phyloP scores from a whole-genome alignment of 208 protist species.

The Eutreptiella sp. region DNA sequence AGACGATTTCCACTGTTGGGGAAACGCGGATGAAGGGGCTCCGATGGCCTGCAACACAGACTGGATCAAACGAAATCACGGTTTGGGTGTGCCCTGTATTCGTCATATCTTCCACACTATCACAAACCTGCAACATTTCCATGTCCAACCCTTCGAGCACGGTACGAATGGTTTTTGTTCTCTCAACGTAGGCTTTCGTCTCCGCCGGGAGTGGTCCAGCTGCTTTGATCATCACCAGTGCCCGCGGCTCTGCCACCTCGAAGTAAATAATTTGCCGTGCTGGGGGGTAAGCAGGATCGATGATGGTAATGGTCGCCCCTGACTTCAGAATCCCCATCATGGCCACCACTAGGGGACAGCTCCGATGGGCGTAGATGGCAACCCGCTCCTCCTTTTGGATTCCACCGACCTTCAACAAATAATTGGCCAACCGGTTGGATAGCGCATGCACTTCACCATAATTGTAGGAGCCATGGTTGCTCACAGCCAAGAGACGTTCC shows the following conservation, averaged over 20 bases:
- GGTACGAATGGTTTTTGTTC: neutral
- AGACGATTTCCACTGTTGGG: too few species aligned
- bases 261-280: conserved; percentile 39
- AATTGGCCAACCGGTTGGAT: conserved; percentile 26
- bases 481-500: neutral
- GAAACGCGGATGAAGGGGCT: too few species aligned
- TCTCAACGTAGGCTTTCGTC: conserved; percentile 17
- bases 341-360: conserved; percentile 33
- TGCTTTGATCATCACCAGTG: conserved; percentile 21
- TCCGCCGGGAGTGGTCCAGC: conserved; percentile 27
- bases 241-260: conserved; percentile 34
- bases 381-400: conserved; percentile 41
- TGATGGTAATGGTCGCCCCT: conserved; percentile 41
- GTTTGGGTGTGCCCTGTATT: too few species aligned
- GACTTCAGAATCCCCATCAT: conserved; percentile 48
- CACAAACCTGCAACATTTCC: neutral
- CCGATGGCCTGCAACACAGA: too few species aligned
- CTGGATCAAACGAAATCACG: too few species aligned
- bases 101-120: too few species aligned
- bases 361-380: conserved; percentile 46
- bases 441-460: conserved; percentile 12
- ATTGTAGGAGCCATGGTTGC: neutral
- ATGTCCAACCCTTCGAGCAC: too few species aligned
- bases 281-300: conserved; percentile 45
- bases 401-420: conserved; percentile 28